A percentile compares a stretch with the other conserved stretches of the same genome.
Evolutionary conservation across 805 yeast genomes (phyloP).

Genomic region (Debaryomyces hansenii): DNA sequence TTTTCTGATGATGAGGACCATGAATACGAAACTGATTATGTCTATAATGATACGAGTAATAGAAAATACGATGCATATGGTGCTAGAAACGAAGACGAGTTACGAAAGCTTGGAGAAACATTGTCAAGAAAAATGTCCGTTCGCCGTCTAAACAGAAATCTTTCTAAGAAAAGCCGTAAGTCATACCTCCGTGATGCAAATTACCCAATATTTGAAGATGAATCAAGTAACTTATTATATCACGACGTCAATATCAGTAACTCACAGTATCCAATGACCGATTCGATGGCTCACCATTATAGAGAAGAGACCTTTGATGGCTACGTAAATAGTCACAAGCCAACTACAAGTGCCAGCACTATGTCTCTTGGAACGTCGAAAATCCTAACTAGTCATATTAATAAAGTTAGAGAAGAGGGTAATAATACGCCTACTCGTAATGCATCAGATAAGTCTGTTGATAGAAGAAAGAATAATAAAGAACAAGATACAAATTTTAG

Average conservation of each 20-base stretch:
- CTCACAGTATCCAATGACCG: slow-evolving; percentile 4
- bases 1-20: slow-evolving; percentile 2
- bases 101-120: slow-evolving; percentile 36
- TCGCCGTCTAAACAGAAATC: slow-evolving; percentile 19
- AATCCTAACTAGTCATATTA: not conserved
- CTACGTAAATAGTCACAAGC: slow-evolving; percentile 11
- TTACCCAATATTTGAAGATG: slow-evolving; percentile 14
- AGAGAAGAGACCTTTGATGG: slow-evolving; percentile 30
- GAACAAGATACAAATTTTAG: not conserved
- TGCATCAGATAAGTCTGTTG: not conserved
- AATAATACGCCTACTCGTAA: not conserved
- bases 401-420: not conserved
- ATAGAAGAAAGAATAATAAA: not conserved
- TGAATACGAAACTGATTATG: slow-evolving; percentile 1
- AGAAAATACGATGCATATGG: not conserved
- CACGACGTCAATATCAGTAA: slow-evolving; percentile 6
- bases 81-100: slow-evolving; percentile 26
- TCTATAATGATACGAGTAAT: not conserved
- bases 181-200: slow-evolving; percentile 1
- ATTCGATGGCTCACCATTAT: slow-evolving; percentile 13
- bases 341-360: not conserved
- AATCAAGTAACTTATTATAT: slow-evolving; percentile 22
- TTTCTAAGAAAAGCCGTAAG: slow-evolving; percentile 4
- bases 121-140: slow-evolving; percentile 35
- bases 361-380: not conserved